These are phyloP conservation scores for Breynia disticha DNA, from an alignment of 441 rosid species.

Conservation along the genomic window DNA sequence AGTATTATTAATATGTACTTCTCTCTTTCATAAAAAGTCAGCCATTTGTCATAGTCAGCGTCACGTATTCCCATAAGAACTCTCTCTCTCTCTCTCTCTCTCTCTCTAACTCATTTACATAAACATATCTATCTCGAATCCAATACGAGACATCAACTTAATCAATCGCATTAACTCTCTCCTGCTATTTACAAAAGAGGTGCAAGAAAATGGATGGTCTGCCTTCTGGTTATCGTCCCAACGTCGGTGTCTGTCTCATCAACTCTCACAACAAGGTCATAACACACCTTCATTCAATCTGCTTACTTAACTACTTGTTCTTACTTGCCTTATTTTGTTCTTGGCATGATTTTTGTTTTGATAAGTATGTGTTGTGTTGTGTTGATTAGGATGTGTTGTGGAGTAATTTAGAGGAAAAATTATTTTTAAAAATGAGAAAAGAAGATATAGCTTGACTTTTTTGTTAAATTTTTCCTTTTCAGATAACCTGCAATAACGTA, in stretches of 20 bases:
- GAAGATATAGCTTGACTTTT: no score
- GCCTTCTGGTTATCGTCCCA: slow-evolving; percentile 93
- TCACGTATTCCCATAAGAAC: slow-evolving; percentile 32
- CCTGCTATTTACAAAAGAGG: background rate
- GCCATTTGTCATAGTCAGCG: slow-evolving; percentile 44
- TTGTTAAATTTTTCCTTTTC: no score
- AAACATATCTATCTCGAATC: background rate
- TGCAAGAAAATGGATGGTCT: slow-evolving; percentile 55
- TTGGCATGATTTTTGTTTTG: background rate
- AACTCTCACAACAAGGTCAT: slow-evolving; percentile 75
- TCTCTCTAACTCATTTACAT: background rate
- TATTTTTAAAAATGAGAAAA: no score
- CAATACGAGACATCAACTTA: no score
- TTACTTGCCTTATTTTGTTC: background rate
- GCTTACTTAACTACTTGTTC: no score
- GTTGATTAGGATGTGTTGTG: no score
- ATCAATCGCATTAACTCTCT: background rate
- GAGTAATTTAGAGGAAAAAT: no score
- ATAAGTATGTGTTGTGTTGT: background rate
- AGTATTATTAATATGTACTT: background rate
- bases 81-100: background rate
- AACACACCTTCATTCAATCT: background rate
- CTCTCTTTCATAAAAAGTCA: slow-evolving; percentile 9
- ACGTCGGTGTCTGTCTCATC: slow-evolving; percentile 92
- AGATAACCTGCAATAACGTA: no score